phyloP scores from a whole-genome alignment of 1,139 yeast genomes.

The Hyphopichia pseudoburtonii region DNA sequence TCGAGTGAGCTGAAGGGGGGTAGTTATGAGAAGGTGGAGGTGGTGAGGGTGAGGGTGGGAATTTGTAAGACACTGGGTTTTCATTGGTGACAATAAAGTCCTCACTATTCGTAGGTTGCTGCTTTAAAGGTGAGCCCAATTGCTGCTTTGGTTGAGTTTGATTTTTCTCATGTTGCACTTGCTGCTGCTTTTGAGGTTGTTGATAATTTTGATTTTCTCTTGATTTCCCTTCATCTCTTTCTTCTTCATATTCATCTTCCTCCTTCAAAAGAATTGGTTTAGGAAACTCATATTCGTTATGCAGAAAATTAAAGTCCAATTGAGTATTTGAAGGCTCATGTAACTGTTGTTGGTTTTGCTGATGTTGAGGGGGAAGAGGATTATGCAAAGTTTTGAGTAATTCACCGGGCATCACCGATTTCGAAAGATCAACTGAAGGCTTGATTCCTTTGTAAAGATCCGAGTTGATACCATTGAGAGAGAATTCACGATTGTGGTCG shows the following conservation, averaged over 20 bases:
- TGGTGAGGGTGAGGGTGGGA: slow-evolving; percentile 45
- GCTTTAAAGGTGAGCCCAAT: slow-evolving; percentile 4
- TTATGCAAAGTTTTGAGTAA: slow-evolving; percentile 20
- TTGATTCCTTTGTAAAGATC: slow-evolving; percentile 20
- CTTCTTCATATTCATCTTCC: slow-evolving; percentile 29
- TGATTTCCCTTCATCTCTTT: not conserved
- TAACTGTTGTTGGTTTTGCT: slow-evolving; percentile 7
- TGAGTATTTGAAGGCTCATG: slow-evolving; percentile 10
- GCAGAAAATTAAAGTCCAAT: slow-evolving; percentile 17
- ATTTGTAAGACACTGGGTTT: slow-evolving; percentile 46
- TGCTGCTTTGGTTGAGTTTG: slow-evolving; percentile 8
- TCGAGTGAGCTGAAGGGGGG: slow-evolving; percentile 1
- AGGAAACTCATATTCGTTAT: slow-evolving; percentile 8
- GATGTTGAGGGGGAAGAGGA: slow-evolving; percentile 2
- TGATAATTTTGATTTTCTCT: not conserved
- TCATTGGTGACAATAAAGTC: slow-evolving; percentile 44
- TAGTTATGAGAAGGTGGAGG: slow-evolving; percentile 4
- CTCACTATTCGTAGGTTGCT: slow-evolving; percentile 13
- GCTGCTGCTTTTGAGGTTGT: not conserved
- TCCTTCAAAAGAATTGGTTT: slow-evolving; percentile 26
- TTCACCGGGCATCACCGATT: slow-evolving; percentile 39
- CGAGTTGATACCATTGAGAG: slow-evolving; percentile 40
- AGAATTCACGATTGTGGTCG: slow-evolving; percentile 53
- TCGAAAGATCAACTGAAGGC: slow-evolving; percentile 21
- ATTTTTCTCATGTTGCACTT: no score